A percentile compares a stretch with the other conserved stretches of the same genome.
Evolutionary conservation across 129 eudicot genomes (phyloP).

Genomic region (Flaveria sonorensis): DNA sequence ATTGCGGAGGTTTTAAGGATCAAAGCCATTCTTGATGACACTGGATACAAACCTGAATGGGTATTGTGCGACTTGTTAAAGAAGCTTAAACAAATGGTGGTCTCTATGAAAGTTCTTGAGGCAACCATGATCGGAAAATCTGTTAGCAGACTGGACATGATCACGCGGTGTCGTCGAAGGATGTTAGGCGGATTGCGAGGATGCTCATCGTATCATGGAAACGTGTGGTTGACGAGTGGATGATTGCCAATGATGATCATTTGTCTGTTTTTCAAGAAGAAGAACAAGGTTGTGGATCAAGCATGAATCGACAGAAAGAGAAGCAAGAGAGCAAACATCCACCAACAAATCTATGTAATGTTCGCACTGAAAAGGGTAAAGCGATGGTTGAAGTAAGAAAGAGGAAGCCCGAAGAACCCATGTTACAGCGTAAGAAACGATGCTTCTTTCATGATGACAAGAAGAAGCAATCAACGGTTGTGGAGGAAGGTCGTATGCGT

Average conservation of each 20-base stretch:
- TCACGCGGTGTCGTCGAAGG: not conserved
- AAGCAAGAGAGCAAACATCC: not conserved
- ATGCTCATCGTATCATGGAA: not conserved
- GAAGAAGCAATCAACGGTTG: not conserved
- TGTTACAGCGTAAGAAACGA: too few species aligned
- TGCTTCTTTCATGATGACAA: too few species aligned
- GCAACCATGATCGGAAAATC: constrained; percentile 4
- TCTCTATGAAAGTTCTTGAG: too few species aligned
- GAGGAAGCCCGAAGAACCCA: not conserved
- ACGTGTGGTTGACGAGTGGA: not conserved
- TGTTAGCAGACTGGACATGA: not conserved
- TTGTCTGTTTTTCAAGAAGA: not conserved
- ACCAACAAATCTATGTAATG: not conserved
- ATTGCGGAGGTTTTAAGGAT: too few species aligned
- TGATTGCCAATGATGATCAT: not conserved
- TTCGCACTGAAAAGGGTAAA: too few species aligned
- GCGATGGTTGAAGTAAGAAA: too few species aligned
- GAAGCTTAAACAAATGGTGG: too few species aligned
- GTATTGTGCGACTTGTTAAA: too few species aligned
- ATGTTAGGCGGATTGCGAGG: not conserved
- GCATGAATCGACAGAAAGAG: not conserved
- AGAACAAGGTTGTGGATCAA: not conserved
- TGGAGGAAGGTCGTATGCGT: not conserved
- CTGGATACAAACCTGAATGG: too few species aligned
- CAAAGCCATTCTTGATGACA: too few species aligned